Base-by-base conservation (phyloP, 2,329 filamentous ascomycete species). In the Cordyceps pruinosa region DNA sequence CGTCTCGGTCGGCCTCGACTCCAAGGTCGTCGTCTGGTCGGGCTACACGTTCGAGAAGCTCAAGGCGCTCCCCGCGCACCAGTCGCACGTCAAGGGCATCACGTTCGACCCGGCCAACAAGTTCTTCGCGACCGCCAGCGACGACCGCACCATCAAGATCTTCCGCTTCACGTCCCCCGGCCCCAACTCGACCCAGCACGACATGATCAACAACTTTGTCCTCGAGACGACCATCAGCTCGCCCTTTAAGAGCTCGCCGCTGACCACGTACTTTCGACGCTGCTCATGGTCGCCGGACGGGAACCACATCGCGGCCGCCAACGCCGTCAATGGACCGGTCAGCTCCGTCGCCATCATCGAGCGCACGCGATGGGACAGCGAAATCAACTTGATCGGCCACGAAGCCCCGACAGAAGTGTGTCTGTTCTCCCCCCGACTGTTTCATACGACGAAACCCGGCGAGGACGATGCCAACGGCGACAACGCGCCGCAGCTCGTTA, bases 51-150 rank as follows among this genome's bases (percentile, higher is more conserved):
- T 99, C 65, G 94, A 99, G 75, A 97, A 96, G 75, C 81, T 99
- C 63, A 97, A 97, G 80, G 93, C 90, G 3, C 77, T 99, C 5
- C 86, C 91, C 2, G 87, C 92, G 58, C 94, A 99, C 72, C 90
- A 96, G 70, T 97, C 91, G 70, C 95, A 97, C 70, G 94, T 99
- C 75, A 99, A 99, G 72, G 94, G 95, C 61, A 95, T 99, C 66
- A 96, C 93, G 0, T 99, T 99, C 68, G 94, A 99, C 69, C 94
- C 94, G 1, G 94, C 94, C 42, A 97, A 97, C 76, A 99, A 97
- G 70, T 99, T 96, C 77, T 99, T 99, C 72, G 94, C 95, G 17
- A 99, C 95, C 0, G 92, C 95, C 2, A 96, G 91, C 73, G 94
- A 99, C 70, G 94, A 99, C 72, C 86, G 94, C 59, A 93, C 91